Conservation (phyloP, 768 basidiomycete species). For the Tylopilus felleus region DNA sequence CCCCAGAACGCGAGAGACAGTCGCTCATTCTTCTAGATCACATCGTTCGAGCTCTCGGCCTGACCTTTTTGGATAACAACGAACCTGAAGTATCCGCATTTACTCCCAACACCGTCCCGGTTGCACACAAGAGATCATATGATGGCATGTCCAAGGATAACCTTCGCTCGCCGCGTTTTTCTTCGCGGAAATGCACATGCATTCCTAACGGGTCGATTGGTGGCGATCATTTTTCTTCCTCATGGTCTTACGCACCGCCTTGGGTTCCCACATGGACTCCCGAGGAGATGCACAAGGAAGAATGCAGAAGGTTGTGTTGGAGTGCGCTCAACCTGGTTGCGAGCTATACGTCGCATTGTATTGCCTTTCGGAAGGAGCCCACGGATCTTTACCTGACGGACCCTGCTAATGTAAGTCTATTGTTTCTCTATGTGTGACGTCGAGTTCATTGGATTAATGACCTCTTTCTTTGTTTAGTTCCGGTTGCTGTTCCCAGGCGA, state of each 20-base stretch:
- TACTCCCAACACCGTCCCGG: slow-evolving; percentile 48
- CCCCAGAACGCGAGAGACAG: slow-evolving; percentile 47
- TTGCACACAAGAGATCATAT: slow-evolving; percentile 36
- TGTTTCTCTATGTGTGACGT: slow-evolving; percentile 1
- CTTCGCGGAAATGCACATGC: slow-evolving; percentile 45
- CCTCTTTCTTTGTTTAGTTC: slow-evolving; percentile 11
- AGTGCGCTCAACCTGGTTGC: slow-evolving; percentile 66
- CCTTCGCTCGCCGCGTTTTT: slow-evolving; percentile 27
- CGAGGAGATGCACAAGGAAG: slow-evolving; percentile 59
- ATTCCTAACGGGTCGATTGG: slow-evolving; percentile 34
- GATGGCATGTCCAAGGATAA: slow-evolving; percentile 27
- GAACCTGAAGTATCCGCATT: slow-evolving; percentile 55
- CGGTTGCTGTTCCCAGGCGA: slow-evolving; percentile 75
- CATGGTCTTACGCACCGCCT: slow-evolving; percentile 50
- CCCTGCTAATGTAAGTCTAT: slow-evolving; percentile 56
- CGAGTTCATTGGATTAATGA: slow-evolving; percentile 16
- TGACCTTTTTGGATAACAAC: slow-evolving; percentile 54
- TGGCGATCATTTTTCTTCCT: slow-evolving; percentile 35
- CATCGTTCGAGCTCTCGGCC: slow-evolving; percentile 53
- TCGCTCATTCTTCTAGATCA: slow-evolving; percentile 61
- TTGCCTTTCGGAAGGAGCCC: slow-evolving; percentile 57
- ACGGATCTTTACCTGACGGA: slow-evolving; percentile 59
- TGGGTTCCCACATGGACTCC: slow-evolving; percentile 62
- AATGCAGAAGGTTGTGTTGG: slow-evolving; percentile 77
- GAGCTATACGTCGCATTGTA: slow-evolving; percentile 64